phyloP scores from a whole-genome alignment of 768 basidiomycete genomes.

The Boletus huronensis region DNA sequence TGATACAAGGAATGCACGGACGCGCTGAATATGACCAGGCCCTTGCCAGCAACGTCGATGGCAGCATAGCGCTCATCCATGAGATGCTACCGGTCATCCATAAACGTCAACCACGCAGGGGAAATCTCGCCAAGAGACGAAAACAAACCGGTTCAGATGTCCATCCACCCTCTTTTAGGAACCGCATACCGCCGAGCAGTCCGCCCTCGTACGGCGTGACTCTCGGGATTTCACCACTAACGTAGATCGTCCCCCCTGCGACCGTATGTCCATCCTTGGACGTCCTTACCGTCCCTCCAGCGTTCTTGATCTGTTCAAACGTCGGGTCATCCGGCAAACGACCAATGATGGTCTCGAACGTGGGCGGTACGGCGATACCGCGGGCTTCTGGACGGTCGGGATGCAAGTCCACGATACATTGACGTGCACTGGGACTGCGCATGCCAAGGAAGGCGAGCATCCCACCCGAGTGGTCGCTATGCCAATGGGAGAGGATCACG shows the following conservation, averaged over 20 bases:
- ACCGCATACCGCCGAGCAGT: slow-evolving; percentile 63
- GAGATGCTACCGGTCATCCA: slow-evolving; percentile 47
- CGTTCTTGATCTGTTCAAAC: slow-evolving; percentile 57
- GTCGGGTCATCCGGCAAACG: slow-evolving; percentile 68
- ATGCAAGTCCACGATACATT: slow-evolving; percentile 67
- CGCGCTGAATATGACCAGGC: slow-evolving; percentile 82
- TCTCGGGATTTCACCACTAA: slow-evolving; percentile 80
- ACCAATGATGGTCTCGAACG: slow-evolving; percentile 52
- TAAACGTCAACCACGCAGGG: background rate
- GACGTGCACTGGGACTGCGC: slow-evolving; percentile 29
- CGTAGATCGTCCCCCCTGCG: slow-evolving; percentile 60
- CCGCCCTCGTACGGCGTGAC: slow-evolving; percentile 67
- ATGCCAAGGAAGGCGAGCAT: slow-evolving; percentile 60
- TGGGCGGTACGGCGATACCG: slow-evolving; percentile 68
- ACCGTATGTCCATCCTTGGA: slow-evolving; percentile 62
- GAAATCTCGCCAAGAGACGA: background rate
- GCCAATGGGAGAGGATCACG: slow-evolving; percentile 78
- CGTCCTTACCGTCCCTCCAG: slow-evolving; percentile 54
- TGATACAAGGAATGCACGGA: slow-evolving; percentile 36
- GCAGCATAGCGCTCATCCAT: slow-evolving; percentile 81
- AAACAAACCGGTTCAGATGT: slow-evolving; percentile 48
- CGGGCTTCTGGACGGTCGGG: slow-evolving; percentile 70
- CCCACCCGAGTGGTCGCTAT: slow-evolving; percentile 72
- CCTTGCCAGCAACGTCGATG: slow-evolving; percentile 78
- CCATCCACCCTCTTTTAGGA: slow-evolving; percentile 46